These are phyloP conservation scores for Dioscorea zingiberensis DNA, from an alignment of 106 monocot genomes.

Conservation along the genomic window DNA sequence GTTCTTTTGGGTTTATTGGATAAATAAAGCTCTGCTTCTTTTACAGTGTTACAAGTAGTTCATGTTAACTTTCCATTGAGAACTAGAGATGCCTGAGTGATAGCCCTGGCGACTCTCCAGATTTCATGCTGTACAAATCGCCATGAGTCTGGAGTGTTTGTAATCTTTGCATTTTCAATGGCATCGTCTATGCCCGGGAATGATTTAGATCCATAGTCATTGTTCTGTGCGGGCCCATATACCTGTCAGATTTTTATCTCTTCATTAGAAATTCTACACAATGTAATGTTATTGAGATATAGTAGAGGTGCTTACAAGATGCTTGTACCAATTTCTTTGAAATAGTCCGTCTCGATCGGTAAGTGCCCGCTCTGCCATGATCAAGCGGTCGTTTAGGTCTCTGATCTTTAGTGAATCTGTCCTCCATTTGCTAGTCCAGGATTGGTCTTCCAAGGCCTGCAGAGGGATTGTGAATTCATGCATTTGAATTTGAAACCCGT, in stretches of 20 bases:
- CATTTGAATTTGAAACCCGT: neutral
- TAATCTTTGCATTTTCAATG: slow-evolving; percentile 30
- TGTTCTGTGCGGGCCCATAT: slow-evolving; percentile 45
- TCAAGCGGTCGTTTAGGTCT: slow-evolving; percentile 64
- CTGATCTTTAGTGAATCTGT: slow-evolving; percentile 36
- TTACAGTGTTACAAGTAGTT: neutral
- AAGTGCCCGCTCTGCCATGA: slow-evolving; percentile 79
- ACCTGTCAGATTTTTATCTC: slow-evolving; percentile 26
- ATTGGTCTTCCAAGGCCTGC: slow-evolving; percentile 40
- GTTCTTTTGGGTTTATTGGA: neutral
- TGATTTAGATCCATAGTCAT: slow-evolving; percentile 61
- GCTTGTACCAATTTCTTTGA: slow-evolving; percentile 64
- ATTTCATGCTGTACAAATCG: slow-evolving; percentile 54
- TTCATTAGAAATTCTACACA: neutral
- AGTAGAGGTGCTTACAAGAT: slow-evolving; percentile 36
- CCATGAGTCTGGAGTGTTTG: slow-evolving; percentile 43
- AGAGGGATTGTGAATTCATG: neutral
- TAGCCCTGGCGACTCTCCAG: slow-evolving; percentile 52
- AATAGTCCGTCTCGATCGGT: slow-evolving; percentile 54
- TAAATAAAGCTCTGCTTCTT: neutral
- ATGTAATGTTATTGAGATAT: neutral
- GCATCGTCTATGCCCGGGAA: slow-evolving; percentile 71
- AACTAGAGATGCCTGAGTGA: slow-evolving; percentile 43
- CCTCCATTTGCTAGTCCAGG: slow-evolving; percentile 22
- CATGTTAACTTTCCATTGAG: slow-evolving; percentile 43